Evolutionary conservation across 805 yeast species (phyloP), one percentile per base, ranked within the genome.

Genomic region (Metschnikowia kunwiensis): DNA sequence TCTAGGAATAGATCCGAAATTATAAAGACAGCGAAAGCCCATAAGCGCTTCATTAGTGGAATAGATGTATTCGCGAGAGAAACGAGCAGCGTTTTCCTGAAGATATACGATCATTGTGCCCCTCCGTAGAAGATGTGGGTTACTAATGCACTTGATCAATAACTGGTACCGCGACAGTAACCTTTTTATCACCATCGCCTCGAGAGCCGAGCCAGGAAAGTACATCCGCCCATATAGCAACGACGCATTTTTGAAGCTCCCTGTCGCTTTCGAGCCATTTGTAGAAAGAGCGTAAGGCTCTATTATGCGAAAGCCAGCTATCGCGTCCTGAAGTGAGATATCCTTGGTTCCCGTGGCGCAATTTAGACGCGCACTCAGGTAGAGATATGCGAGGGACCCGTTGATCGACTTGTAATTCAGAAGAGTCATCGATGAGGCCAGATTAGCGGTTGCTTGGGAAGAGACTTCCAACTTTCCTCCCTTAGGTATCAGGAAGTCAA

Each of bases 181-280:
- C 37, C 86, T 65, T 44, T 82, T 77, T 26, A 87, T 77, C 6
- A 80, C 47, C 91, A 93, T 81, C 1, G 96, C 96, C 58, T 91
- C 97, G 2, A 93, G 62, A 6, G 83, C 80, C 12, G 86, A 80
- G 2, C 86, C 84, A 0, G 98, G 97, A 43, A 91, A 79, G 52
- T 82, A 85, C 79, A 93, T 75, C 45, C 91, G 70, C 1, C 97
- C 97, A 57, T 86, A 91, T 22, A 83, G 60, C 11, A 91, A 63
- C 0, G 79, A 65, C 9, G 43, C 40, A 10, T 26, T 30, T 20
- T 18, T 30, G 27, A 22, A 32, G 14, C 18, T 30, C 9, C 27
- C 35, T 7, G 24, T 19, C 10, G 35, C 26, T 4, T 17, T 26
- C 11, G 24, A 14, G 23, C 19, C 29, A 9, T 24, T 21, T 7